Percentiles rank a stretch among this genome's conserved stretches.
These are phyloP conservation scores for Theileria orientalis DNA, from an alignment of 169 alveolate genomes.

Conservation along the genomic window DNA sequence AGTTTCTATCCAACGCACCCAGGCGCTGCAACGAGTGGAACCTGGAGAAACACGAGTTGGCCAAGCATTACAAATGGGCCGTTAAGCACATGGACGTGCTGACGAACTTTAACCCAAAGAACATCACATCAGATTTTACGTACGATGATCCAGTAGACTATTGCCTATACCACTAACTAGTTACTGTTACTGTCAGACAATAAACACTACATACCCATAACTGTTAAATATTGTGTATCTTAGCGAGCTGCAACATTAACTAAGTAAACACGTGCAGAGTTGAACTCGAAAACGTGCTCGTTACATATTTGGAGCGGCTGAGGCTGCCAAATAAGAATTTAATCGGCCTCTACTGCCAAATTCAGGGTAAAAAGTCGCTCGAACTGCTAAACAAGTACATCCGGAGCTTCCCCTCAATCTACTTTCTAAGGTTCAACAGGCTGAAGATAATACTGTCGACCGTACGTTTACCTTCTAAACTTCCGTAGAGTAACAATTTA, in stretches of 20 bases:
- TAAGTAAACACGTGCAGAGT: slow-evolving; percentile 5
- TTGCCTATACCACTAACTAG: too few species aligned
- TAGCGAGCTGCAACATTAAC: not conserved
- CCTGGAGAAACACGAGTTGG: slow-evolving; percentile 53
- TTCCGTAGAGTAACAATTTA: not conserved
- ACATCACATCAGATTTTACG: slow-evolving; percentile 15
- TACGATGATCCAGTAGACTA: not conserved
- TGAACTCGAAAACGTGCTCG: slow-evolving; percentile 54
- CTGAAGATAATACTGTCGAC: not conserved
- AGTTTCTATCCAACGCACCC: not conserved
- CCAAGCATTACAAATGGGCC: slow-evolving; percentile 53
- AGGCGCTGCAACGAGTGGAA: slow-evolving; percentile 65
- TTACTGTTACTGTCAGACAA: not conserved
- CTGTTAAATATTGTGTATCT: not conserved
- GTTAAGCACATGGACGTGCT: slow-evolving; percentile 38
- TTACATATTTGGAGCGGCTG: slow-evolving; percentile 27
- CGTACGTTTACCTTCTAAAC: too few species aligned
- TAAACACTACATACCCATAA: not conserved
- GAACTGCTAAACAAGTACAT: slow-evolving; percentile 10
- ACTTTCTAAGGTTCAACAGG: slow-evolving; percentile 5
- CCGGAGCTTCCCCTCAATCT: slow-evolving; percentile 5
- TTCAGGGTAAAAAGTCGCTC: slow-evolving; percentile 2
- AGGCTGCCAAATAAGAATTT: slow-evolving; percentile 39
- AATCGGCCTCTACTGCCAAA: slow-evolving; percentile 17
- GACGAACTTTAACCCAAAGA: not conserved